Percentiles rank a stretch among this genome's conserved stretches.
Conservation (phyloP, 129 eudicot species). For the Arctium minus region DNA sequence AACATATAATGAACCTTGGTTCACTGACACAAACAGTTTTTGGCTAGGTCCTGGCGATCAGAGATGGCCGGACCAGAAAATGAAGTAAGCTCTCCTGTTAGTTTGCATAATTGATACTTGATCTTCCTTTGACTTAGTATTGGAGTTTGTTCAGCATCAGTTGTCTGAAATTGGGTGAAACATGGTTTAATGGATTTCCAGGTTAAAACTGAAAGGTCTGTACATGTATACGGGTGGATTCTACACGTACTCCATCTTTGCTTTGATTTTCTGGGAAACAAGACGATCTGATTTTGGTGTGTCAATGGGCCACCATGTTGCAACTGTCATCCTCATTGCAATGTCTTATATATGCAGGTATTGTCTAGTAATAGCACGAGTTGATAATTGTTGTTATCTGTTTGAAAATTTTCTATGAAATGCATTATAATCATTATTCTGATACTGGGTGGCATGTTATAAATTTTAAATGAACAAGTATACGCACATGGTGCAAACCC, state of each 20-base stretch:
- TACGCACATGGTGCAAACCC: not conserved
- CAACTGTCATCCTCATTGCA: conserved; percentile 71
- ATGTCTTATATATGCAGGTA: conserved; percentile 81
- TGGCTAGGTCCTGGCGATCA: conserved; percentile 92
- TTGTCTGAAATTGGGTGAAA: conserved; percentile 4
- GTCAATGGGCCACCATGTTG: conserved; percentile 96
- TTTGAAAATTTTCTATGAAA: not conserved
- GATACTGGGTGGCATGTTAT: not conserved
- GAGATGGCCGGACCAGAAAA: conserved; percentile 82
- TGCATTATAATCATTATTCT: not conserved
- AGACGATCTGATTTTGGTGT: conserved; percentile 96
- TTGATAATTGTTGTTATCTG: not conserved
- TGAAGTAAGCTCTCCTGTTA: conserved; percentile 44
- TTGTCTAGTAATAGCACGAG: not conserved
- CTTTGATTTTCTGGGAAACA: conserved; percentile 93
- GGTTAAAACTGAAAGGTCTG: conserved; percentile 81
- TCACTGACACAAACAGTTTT: conserved; percentile 63
- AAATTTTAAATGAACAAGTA: not conserved
- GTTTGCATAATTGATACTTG: not conserved
- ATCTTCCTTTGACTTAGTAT: not conserved
- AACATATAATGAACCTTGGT: conserved; percentile 90
- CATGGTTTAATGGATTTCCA: conserved; percentile 24
- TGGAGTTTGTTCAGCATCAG: not conserved
- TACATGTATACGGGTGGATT: conserved; percentile 90
- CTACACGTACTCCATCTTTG: conserved; percentile 88